Base-by-base conservation (phyloP, 2,329 filamentous ascomycete genomes). In the Fusarium sp. region DNA sequence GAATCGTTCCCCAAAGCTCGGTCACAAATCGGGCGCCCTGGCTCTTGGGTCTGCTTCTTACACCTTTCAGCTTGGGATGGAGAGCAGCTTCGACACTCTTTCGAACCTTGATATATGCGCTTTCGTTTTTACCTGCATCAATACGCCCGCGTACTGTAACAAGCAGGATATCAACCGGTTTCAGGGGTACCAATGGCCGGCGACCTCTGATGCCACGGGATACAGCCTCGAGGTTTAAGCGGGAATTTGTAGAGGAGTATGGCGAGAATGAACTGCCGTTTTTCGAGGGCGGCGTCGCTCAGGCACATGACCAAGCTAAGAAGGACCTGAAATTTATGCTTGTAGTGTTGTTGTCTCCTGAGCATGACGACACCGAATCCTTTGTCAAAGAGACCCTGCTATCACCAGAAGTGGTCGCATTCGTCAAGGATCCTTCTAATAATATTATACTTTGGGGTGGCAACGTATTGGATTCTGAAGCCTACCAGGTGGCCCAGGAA, bases 191-290 rank as follows among this genome's bases (percentile, higher is more conserved):
- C 2, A 88, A 84, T 63, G 91, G 91, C 6, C 87, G 95, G 34
- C 86, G 93, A 70, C 88, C 93, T 71, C 82, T 97, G 44, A 91
- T 91, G 76, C 94, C 95, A 2, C 89, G 92, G 58, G 96, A 99
- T 76, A 95, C 93, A 1, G 94, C 95, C 0, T 90, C 92, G 28
- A 86, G 96, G 33, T 97, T 98, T 78, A 92, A 93, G 75, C 88
- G 95, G 10, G 94, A 98, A 73, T 97, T 99, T 71, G 94, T 97
- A 74, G 96, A 99, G 80, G 93, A 97, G 74, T 96, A 97, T 75
- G 94, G 93, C 0, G 81, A 84, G 18, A 87, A 89, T 49, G 84
- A 83, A 6, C 80, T 98, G 6, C 90, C 91, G 0, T 97, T 97
- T 78, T 89, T 91, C 71, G 94, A 97, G 76, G 92, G 91, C 52